A percentile compares a stretch with the other conserved stretches of the same genome.
These are phyloP conservation scores for Yarrowia bubula DNA, from an alignment of 805 yeast species.

Conservation along the genomic window DNA sequence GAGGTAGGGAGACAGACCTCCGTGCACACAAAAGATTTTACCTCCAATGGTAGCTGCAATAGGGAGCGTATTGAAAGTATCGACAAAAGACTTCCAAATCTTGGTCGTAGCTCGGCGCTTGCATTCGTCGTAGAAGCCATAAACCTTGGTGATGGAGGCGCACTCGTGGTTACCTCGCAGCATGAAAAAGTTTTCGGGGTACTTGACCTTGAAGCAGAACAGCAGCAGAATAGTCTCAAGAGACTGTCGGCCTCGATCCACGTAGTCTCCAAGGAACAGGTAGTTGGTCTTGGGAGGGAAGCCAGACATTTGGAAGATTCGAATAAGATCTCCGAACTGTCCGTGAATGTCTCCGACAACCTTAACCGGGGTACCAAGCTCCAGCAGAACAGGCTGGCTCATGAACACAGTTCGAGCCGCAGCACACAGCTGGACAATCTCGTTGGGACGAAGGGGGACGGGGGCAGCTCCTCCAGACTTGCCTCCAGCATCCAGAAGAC, in stretches of 20 bases:
- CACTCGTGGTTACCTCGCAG: slow-evolving; percentile 94
- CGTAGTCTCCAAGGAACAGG: slow-evolving; percentile 89
- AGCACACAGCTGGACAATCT: slow-evolving; percentile 75
- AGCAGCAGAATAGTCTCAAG: slow-evolving; percentile 81
- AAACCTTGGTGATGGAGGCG: slow-evolving; percentile 90
- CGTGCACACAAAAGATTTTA: slow-evolving; percentile 83
- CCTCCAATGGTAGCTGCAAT: slow-evolving; percentile 91
- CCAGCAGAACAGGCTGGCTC: slow-evolving; percentile 82
- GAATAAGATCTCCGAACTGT: slow-evolving; percentile 80
- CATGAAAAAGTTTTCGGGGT: slow-evolving; percentile 87
- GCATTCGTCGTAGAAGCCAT: slow-evolving; percentile 96
- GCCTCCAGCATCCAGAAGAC: slow-evolving; percentile 85
- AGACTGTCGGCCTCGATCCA: slow-evolving; percentile 92
- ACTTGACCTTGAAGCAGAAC: slow-evolving; percentile 85
- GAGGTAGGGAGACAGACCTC: slow-evolving; percentile 70
- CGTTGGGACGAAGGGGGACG: slow-evolving; percentile 58
- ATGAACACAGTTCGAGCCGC: slow-evolving; percentile 80
- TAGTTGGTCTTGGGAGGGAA: slow-evolving; percentile 90
- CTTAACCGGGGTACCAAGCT: slow-evolving; percentile 79
- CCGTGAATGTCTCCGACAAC: slow-evolving; percentile 94
- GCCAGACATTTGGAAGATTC: slow-evolving; percentile 88
- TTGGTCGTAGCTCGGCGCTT: slow-evolving; percentile 84
- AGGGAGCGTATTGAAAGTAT: slow-evolving; percentile 88
- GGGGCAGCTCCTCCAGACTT: slow-evolving; percentile 39
- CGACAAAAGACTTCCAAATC: slow-evolving; percentile 86